phyloP scores from a whole-genome alignment of 768 basidiomycete species.

The Trametes villosa region DNA sequence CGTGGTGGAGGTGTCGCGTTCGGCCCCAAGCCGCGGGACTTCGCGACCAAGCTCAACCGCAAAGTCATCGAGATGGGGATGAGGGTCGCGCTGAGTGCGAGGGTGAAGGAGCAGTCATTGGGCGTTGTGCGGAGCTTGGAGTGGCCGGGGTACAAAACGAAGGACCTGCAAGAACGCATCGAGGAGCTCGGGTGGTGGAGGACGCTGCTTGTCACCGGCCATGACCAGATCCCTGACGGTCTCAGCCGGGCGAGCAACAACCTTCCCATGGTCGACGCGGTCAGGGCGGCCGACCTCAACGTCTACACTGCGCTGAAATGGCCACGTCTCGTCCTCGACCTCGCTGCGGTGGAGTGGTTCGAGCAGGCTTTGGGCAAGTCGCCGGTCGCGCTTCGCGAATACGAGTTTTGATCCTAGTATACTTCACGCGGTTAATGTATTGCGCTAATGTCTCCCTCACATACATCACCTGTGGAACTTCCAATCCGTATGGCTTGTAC shows the following conservation, averaged over 20 bases:
- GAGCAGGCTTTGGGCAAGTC: slow-evolving; percentile 63
- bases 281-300: slow-evolving; percentile 65
- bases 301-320: slow-evolving; percentile 88
- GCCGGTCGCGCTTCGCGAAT: slow-evolving; percentile 4
- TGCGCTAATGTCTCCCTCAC: background rate
- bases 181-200: slow-evolving; percentile 68
- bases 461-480: too few relatives aligned
- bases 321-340: slow-evolving; percentile 80
- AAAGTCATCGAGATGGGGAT: slow-evolving; percentile 94
- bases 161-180: slow-evolving; percentile 63
- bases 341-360: slow-evolving; percentile 79
- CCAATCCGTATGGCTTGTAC: too few relatives aligned
- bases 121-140: slow-evolving; percentile 74
- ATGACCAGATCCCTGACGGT: slow-evolving; percentile 53
- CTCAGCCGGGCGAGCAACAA: slow-evolving; percentile 70
- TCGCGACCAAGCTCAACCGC: slow-evolving; percentile 88
- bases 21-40: slow-evolving; percentile 90
- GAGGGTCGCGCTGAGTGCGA: slow-evolving; percentile 85
- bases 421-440: background rate
- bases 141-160: slow-evolving; percentile 78
- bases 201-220: slow-evolving; percentile 78
- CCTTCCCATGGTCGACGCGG: slow-evolving; percentile 67
- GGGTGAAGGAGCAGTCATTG: slow-evolving; percentile 73
- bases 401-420: slow-evolving; percentile 13
- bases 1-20: slow-evolving; percentile 93